Evolutionary conservation across 345 rosid genomes (phyloP), one percentile per base, ranked within the genome.

Genomic region (Rhodomyrtus tomentosa): DNA sequence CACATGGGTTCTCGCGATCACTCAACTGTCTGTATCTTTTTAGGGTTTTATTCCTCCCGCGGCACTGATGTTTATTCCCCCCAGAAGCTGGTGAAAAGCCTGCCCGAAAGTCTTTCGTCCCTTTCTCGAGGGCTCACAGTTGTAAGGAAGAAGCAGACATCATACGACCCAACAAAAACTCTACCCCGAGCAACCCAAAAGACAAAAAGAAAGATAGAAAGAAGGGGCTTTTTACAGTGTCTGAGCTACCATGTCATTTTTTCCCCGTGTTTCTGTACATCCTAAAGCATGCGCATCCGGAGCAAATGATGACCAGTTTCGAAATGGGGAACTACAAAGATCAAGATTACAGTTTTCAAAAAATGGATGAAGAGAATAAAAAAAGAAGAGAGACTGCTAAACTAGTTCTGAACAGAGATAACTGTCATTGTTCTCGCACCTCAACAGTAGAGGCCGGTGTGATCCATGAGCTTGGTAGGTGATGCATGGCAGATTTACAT

Each of bases 1-100:
- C 88, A 83, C 86, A 89, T 86, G 87, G 89, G 91, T 80, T 80
- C 88, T 91, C 88, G 87, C 86, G 89, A 90, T 88, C 85, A 85
- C 82, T 73, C 58, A 84, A 84, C 56, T 87, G 62, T 87, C 88
- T 81, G 20, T 55, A 84, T 83, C 88, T 85, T 80, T 84, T 81
- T 52, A 56, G 82, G 90, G 88, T 83, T 83, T 82, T 86, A 83
- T 86, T 86, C 88, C 89, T 88, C 85, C 82, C 38, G 29, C 5
- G 58, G 73, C n/a, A 36, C 79, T 9, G 45, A 68, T 36, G 79
- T 83, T 80, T n/a, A 51, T 73, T 62, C 25, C 49, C 42, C 25
- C 50, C 82, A 82, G 50, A 32, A 25, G 68, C 79, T 58, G 81
- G 81, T 0, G 50, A 55, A 25, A 74, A 73, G 79, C 68, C 76